phyloP scores from a whole-genome alignment of 1,139 yeast genomes.

The Kodamaea derodonti region DNA sequence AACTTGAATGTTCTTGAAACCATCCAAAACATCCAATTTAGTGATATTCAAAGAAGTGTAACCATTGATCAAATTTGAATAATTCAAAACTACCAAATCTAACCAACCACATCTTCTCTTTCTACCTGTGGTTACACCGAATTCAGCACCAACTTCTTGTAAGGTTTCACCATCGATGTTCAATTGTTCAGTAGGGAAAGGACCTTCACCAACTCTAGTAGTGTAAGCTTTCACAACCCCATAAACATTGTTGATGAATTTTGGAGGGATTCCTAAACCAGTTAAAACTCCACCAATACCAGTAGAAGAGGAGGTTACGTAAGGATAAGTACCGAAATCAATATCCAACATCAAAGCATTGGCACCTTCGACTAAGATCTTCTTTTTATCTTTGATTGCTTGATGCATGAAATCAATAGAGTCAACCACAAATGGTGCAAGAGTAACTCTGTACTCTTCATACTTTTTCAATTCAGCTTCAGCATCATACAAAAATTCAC shows the following conservation, averaged over 20 bases:
- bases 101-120: slow-evolving; percentile 99
- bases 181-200: slow-evolving; percentile 97
- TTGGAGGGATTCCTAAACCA: slow-evolving; percentile 94
- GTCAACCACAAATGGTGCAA: slow-evolving; percentile 92
- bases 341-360: slow-evolving; percentile 96
- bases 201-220: slow-evolving; percentile 98
- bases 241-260: slow-evolving; percentile 67
- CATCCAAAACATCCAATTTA: slow-evolving; percentile 89
- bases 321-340: slow-evolving; percentile 98
- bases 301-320: slow-evolving; percentile 91
- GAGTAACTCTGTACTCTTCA: slow-evolving; percentile 65
- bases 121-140: slow-evolving; percentile 98
- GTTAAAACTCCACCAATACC: slow-evolving; percentile 98
- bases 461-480: slow-evolving; percentile 78
- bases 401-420: slow-evolving; percentile 86
- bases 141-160: slow-evolving; percentile 91
- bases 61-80: slow-evolving; percentile 88
- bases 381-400: slow-evolving; percentile 74
- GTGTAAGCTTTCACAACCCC: slow-evolving; percentile 99
- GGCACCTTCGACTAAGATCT: slow-evolving; percentile 94
- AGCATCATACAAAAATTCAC: slow-evolving; percentile 82
- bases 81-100: slow-evolving; percentile 89
- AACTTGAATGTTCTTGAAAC: slow-evolving; percentile 81
- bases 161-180: slow-evolving; percentile 82
- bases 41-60: slow-evolving; percentile 93